These are phyloP conservation scores for Hypoxylon perforatum DNA, from an alignment of 495 filamentous ascomycete genomes.

Conservation along the genomic window DNA sequence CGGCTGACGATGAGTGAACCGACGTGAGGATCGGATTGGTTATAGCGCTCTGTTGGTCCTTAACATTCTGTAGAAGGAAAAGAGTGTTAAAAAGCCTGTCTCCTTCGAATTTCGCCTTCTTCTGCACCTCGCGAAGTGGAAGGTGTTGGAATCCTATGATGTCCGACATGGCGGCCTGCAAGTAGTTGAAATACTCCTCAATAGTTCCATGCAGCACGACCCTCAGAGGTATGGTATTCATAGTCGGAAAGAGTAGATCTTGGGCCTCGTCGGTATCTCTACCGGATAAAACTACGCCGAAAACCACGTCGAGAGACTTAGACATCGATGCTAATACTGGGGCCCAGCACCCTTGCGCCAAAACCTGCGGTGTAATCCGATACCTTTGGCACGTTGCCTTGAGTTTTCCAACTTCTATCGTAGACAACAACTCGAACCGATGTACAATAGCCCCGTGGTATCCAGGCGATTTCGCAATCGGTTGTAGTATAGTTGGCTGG, in stretches of 20 bases:
- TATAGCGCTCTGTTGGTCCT: slow-evolving; percentile 23
- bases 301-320: slow-evolving; percentile 70
- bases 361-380: slow-evolving; percentile 70
- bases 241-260: slow-evolving; percentile 76
- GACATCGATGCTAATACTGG: slow-evolving; percentile 67
- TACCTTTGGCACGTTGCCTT: slow-evolving; percentile 65
- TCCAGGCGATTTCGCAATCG: slow-evolving; percentile 1
- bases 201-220: slow-evolving; percentile 70
- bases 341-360: slow-evolving; percentile 74
- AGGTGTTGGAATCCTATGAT: slow-evolving; percentile 70
- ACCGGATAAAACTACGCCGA: slow-evolving; percentile 78
- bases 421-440: slow-evolving; percentile 60
- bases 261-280: slow-evolving; percentile 68
- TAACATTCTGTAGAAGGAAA: slow-evolving; percentile 72
- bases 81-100: slow-evolving; percentile 71
- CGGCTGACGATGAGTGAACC: slow-evolving; percentile 66
- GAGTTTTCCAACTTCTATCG: slow-evolving; percentile 45
- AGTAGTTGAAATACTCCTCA: slow-evolving; percentile 69
- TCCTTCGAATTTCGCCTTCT: slow-evolving; percentile 42
- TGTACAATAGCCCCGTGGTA: slow-evolving; percentile 37
- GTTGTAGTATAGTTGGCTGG: slow-evolving; percentile 50
- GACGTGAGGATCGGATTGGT: slow-evolving; percentile 61
- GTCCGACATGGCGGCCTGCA: slow-evolving; percentile 69
- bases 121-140: slow-evolving; percentile 71
- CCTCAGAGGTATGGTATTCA: slow-evolving; percentile 79